Conservation (phyloP, 2,329 filamentous ascomycete species). For the Trichophyton schoenleinii region DNA sequence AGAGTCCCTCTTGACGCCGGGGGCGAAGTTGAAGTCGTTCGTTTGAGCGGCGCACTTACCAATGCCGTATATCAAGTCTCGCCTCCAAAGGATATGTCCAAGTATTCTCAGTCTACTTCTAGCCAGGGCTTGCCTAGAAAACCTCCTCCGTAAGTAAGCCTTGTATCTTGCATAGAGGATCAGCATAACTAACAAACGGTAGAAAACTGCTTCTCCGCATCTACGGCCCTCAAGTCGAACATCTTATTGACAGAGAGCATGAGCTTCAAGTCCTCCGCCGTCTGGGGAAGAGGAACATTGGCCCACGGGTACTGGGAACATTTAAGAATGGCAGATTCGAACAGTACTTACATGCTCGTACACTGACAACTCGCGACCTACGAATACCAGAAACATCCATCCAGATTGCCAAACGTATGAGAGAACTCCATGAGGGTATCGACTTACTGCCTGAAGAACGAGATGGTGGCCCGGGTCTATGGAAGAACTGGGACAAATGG, state of each 20-base stretch:
- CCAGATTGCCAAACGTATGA: constrained; percentile 95
- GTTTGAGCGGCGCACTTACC: constrained; percentile 73
- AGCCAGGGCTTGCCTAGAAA: constrained; percentile 30
- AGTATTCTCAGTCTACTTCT: constrained; percentile 27
- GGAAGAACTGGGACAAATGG: constrained; percentile 94
- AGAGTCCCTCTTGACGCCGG: constrained; percentile 48
- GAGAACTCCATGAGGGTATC: constrained; percentile 87
- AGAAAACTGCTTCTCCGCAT: constrained; percentile 76
- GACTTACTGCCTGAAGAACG: constrained; percentile 70
- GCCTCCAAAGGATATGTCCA: constrained; percentile 54
- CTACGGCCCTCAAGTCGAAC: constrained; percentile 89
- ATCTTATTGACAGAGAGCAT: constrained; percentile 85
- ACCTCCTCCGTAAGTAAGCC: constrained; percentile 40
- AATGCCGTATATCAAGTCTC: constrained; percentile 94
- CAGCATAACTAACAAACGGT: constrained; percentile 4
- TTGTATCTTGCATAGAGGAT: not conserved
- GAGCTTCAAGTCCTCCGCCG: constrained; percentile 78
- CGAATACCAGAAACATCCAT: constrained; percentile 70
- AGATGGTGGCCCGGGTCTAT: constrained; percentile 67
- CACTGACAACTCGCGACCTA: constrained; percentile 64
- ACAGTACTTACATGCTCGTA: constrained; percentile 75
- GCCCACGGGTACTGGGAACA: constrained; percentile 77
- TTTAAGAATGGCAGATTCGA: constrained; percentile 94
- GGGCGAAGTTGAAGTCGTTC: constrained; percentile 33
- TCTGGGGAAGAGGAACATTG: constrained; percentile 82